A percentile compares a stretch with the other conserved stretches of the same genome.
Evolutionary conservation across 495 filamentous ascomycete species (phyloP).

Genomic region (Aspergillus nanangensis): DNA sequence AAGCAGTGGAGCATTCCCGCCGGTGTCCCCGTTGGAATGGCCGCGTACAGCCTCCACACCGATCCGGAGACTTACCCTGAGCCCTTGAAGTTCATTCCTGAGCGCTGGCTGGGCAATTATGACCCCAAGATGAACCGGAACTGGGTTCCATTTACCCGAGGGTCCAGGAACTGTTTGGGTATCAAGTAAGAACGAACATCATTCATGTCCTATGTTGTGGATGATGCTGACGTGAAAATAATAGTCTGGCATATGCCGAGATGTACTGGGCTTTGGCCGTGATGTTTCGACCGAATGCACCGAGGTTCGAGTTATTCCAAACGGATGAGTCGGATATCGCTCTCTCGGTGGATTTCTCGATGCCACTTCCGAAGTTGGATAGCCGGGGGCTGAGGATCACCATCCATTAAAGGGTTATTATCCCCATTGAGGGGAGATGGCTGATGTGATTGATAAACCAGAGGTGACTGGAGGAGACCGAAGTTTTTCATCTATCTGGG

Average conservation of each 20-base stretch:
- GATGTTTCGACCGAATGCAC: slow-evolving; percentile 3
- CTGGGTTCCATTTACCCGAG: slow-evolving; percentile 5
- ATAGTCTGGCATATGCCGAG: slow-evolving; percentile 5
- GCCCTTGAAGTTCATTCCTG: slow-evolving; percentile 2
- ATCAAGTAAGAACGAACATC: slow-evolving; percentile 8
- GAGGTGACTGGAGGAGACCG: neutral
- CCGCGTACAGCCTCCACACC: slow-evolving; percentile 3
- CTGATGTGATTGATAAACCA: neutral
- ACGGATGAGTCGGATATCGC: slow-evolving; percentile 3
- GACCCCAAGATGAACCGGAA: slow-evolving; percentile 4
- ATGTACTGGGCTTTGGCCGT: slow-evolving; percentile 3
- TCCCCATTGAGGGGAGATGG: neutral
- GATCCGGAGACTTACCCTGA: slow-evolving; percentile 1
- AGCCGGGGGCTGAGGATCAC: neutral
- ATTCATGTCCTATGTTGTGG: neutral
- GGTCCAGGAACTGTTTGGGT: slow-evolving; percentile 5
- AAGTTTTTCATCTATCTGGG: too few species aligned
- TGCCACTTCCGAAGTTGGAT: neutral
- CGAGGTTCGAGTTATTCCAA: slow-evolving; percentile 1
- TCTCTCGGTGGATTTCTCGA: neutral
- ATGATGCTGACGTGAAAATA: neutral
- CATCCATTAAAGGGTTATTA: neutral
- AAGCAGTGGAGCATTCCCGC: slow-evolving; percentile 6
- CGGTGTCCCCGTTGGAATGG: slow-evolving; percentile 6
- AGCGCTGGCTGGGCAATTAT: slow-evolving; percentile 3